A percentile compares a stretch with the other conserved stretches of the same genome.
Conservation (phyloP, 129 eudicot genomes). For the Arctium lappa region DNA sequence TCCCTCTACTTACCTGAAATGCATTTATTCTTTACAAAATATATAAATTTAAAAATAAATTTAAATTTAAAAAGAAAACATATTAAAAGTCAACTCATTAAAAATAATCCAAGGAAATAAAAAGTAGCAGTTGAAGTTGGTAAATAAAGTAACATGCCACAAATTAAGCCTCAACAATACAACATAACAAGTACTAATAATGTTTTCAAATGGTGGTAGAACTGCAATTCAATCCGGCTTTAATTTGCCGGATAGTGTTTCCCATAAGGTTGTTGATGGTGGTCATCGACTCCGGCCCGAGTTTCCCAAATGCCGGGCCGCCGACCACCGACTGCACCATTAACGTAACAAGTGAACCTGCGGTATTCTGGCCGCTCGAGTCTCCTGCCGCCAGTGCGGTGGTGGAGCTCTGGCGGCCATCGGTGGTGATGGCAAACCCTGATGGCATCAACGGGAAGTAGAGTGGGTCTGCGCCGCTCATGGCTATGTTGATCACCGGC, state of each 20-base stretch:
- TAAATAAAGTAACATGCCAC: slow-evolving; percentile 23
- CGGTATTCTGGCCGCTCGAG: slow-evolving; percentile 11
- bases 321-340: slow-evolving; percentile 47
- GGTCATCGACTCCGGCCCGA: slow-evolving; percentile 43
- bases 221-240: slow-evolving; percentile 47
- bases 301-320: slow-evolving; percentile 28
- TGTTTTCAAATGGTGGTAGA: slow-evolving; percentile 5
- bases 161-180: not conserved
- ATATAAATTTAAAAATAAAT: not conserved
- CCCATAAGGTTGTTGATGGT: slow-evolving; percentile 47
- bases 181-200: slow-evolving; percentile 7
- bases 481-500: slow-evolving; percentile 33
- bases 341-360: slow-evolving; percentile 43
- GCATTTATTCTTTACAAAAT: not conserved
- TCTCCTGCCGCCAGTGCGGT: not conserved
- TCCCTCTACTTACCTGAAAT: slow-evolving; percentile 24
- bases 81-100: not conserved
- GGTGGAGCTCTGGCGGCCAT: slow-evolving; percentile 21
- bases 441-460: slow-evolving; percentile 48
- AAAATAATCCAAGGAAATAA: not conserved
- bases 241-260: slow-evolving; percentile 41
- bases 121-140: slow-evolving; percentile 26
- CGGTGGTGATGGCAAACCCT: slow-evolving; percentile 48
- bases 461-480: slow-evolving; percentile 47
- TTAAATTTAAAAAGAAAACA: not conserved